Conservation (phyloP, 1,139 yeast species). For the Yamadazyma taylorii region DNA sequence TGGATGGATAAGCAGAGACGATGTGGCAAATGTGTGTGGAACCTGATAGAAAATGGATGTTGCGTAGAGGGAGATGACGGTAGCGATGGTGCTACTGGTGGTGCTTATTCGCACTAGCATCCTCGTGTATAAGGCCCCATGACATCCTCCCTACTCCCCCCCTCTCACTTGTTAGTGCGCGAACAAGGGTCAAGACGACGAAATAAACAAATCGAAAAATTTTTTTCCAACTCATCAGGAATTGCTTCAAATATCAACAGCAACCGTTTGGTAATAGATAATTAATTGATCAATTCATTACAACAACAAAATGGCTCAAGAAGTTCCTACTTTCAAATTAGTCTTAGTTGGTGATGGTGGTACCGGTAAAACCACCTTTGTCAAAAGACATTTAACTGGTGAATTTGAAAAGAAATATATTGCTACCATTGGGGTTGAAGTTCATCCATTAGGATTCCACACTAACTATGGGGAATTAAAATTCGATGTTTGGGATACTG, state of each 20-base stretch:
- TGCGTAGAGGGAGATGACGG: too few relatives aligned
- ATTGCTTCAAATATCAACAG: too few relatives aligned
- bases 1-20: too few relatives aligned
- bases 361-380: conserved; percentile 99
- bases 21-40: too few relatives aligned
- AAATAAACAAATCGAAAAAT: conserved; percentile 3
- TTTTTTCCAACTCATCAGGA: background rate
- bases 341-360: conserved; percentile 99
- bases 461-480: conserved; percentile 98
- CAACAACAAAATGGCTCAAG: conserved; percentile 56
- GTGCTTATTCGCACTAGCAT: too few relatives aligned
- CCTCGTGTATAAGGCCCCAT: too few relatives aligned
- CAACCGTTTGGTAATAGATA: too few relatives aligned
- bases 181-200: conserved; percentile 1
- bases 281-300: too few relatives aligned
- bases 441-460: conserved; percentile 97
- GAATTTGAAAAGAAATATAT: conserved; percentile 99
- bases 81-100: too few relatives aligned
- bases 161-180: background rate
- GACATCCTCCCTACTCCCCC: background rate
- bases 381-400: conserved; percentile 99
- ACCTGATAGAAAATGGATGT: too few relatives aligned
- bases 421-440: conserved; percentile 99
- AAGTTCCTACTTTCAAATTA: conserved; percentile 97
- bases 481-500: conserved; percentile 99